These are phyloP conservation scores for Chenopodium berlandieri DNA, from an alignment of 148 eudicot species.

Conservation along the genomic window DNA sequence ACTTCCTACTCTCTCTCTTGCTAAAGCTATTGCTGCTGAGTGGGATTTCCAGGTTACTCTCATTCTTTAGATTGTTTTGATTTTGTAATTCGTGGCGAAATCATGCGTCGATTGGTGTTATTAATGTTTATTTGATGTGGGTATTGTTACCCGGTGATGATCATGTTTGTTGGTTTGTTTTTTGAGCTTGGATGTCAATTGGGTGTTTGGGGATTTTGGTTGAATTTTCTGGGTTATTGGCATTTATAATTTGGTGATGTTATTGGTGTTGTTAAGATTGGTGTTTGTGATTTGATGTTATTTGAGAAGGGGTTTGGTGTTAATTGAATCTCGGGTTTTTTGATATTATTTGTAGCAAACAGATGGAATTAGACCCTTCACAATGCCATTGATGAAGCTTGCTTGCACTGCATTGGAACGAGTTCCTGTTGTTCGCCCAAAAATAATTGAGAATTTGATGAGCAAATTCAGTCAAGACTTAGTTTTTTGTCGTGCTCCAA, in stretches of 20 bases:
- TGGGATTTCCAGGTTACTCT: conserved; percentile 80
- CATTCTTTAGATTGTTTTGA: neutral
- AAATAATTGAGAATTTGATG: conserved; percentile 71
- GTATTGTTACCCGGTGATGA: neutral
- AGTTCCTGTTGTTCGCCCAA: conserved; percentile 74
- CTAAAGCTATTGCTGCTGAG: conserved; percentile 86
- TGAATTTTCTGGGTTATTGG: too few species aligned
- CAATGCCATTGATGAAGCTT: conserved; percentile 92
- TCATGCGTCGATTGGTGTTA: neutral
- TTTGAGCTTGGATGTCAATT: neutral
- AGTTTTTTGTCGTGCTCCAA: conserved; percentile 86
- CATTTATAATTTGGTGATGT: neutral
- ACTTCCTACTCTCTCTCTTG: conserved; percentile 68
- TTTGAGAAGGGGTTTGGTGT: conserved; percentile 1
- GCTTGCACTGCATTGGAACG: conserved; percentile 92
- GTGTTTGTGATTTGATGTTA: neutral
- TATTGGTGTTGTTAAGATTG: neutral
- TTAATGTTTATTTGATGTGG: too few species aligned
- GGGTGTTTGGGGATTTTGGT: neutral
- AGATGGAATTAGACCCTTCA: conserved; percentile 96
- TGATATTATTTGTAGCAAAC: conserved; percentile 47
- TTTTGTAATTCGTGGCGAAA: neutral
- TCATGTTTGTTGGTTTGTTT: neutral
- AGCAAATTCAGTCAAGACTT: conserved; percentile 82
- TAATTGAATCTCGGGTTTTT: conserved; percentile 9